Evolutionary conservation across 2,329 filamentous ascomycete genomes (phyloP), one percentile per base, ranked within the genome.

Genomic region (Xylaria sp.): DNA sequence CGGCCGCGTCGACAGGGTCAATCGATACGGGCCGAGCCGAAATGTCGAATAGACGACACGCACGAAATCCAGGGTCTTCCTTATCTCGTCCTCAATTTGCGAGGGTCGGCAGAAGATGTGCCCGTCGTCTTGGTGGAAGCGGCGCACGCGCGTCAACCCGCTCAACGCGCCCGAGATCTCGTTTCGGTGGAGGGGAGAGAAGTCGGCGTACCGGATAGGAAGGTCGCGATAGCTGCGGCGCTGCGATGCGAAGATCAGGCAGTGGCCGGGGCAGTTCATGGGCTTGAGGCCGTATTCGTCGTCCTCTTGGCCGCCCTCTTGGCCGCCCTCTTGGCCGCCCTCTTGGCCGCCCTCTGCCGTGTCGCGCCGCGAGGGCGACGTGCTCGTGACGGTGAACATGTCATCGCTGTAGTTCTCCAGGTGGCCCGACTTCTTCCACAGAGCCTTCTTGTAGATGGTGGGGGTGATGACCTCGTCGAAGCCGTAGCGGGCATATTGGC

Each of bases 201-300:
- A 98, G 80, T 99, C 96, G 61, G 96, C 95, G 83, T 97, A 92
- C 77, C 96, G 89, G 83, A 97, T 91, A 34, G 96, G 96, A 67
- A 99, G 85, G 76, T 98, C 94, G 76, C 92, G 87, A 82, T 98
- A 97, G 81, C 92, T 96, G 76, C 93, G 89, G 78, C 93, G 92
- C 63, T 92, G 89, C 81, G 95, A 91, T 59, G 88, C 89, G 81
- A 97, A 97, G 77, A 98, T 91, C 73, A 96, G 84, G 81, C 93
- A 97, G 82, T 98, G 95, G 34, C 94, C 94, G 3, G 96, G 96
- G 83, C 96, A 99, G 84, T 98, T 98, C 96, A 98, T 98, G 34
- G 95, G 95, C 84, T 98, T 98, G 61, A 98, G 84, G 18, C 90
- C 94, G 34, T 80, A 80, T 52, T 78, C 78, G 59, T 78, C 75